A percentile compares a stretch with the other conserved stretches of the same genome.
These are phyloP conservation scores for Asterella californica DNA, from an alignment of 225 moss, liverwort and hornwort species.

Conservation along the genomic window DNA sequence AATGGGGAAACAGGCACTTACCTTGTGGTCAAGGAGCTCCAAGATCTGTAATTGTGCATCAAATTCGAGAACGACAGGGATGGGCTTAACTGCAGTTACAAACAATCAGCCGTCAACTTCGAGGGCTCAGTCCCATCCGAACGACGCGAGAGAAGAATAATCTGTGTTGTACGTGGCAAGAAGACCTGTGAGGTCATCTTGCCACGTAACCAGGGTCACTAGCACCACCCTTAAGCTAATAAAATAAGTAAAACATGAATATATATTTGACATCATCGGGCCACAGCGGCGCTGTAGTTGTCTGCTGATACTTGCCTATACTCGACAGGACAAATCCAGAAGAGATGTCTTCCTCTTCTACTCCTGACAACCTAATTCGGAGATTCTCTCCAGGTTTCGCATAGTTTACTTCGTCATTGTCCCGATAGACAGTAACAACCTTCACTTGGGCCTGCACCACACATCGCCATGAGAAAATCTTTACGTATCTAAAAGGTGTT, in stretches of 20 bases:
- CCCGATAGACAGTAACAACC: constrained; percentile 89
- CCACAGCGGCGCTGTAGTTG: not conserved
- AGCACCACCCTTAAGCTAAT: not conserved
- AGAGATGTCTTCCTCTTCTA: constrained; percentile 93
- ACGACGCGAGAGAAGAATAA: not conserved
- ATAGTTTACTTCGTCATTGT: constrained; percentile 83
- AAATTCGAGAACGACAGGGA: constrained; percentile 78
- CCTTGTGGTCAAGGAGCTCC: constrained; percentile 95
- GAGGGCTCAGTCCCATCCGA: not conserved
- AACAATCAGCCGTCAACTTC: not conserved
- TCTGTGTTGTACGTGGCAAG: too few relatives aligned
- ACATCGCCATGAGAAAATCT: not conserved
- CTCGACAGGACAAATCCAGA: constrained; percentile 89
- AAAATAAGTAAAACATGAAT: not conserved
- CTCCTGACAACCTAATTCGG: constrained; percentile 78
- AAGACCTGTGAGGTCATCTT: too few relatives aligned
- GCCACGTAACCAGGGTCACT: not conserved
- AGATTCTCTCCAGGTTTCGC: constrained; percentile 96
- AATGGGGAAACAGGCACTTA: constrained; percentile 13
- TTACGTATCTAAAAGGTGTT: too few relatives aligned
- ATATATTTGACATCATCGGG: not conserved
- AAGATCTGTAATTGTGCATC: constrained; percentile 95
- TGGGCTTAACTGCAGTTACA: constrained; percentile 57
- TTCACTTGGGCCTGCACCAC: constrained; percentile 66
- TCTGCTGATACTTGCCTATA: constrained; percentile 48